phyloP scores from a whole-genome alignment of 179 eudicot genomes.

The Silene coronaria region DNA sequence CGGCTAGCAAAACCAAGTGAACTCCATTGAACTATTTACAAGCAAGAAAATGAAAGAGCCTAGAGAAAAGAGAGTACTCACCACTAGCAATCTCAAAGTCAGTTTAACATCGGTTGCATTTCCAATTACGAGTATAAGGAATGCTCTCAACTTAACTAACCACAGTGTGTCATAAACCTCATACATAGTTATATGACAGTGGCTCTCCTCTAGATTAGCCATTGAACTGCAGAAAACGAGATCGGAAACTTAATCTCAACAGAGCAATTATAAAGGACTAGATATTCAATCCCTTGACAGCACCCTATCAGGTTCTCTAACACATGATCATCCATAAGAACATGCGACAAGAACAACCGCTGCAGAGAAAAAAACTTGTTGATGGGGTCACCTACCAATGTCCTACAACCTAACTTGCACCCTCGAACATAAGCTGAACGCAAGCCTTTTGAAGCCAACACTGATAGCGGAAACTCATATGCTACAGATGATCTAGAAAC shows the following conservation, averaged over 20 bases:
- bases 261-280: conserved; percentile 1
- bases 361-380: neutral
- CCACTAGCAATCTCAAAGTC: neutral
- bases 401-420: neutral
- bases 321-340: neutral
- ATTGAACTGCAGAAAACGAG: neutral
- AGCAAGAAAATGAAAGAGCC: neutral
- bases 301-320: neutral
- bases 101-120: neutral
- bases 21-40: neutral
- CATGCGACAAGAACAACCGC: neutral
- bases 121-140: neutral
- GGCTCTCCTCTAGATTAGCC: neutral
- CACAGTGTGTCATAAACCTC: neutral
- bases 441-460: conserved; percentile 8
- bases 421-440: conserved; percentile 5
- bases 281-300: conserved; percentile 5
- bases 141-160: neutral
- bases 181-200: neutral
- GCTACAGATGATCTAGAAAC: neutral
- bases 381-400: neutral
- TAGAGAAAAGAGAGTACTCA: neutral
- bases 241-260: neutral
- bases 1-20: neutral
- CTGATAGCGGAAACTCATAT: conserved; percentile 9